Base-by-base conservation (phyloP, 106 monocot species). In the Allium sativum region DNA sequence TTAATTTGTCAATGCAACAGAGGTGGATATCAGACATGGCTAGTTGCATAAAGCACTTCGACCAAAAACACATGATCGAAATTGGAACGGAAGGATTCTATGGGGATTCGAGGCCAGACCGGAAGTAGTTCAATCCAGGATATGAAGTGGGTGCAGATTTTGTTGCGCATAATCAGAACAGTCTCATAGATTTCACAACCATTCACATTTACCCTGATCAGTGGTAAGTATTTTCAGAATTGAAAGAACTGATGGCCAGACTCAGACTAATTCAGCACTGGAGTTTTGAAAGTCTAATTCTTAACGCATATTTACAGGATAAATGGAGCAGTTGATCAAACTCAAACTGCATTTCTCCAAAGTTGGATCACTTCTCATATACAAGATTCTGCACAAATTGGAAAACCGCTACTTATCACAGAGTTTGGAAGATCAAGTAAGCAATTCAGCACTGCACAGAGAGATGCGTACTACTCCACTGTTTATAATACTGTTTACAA, bases 151-250 rank as follows among this genome's bases (percentile, higher is more conserved):
- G 87, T 31, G 73, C 87, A 0, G 87, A 87, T 48, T 87, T 82
- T 68, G 81, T 87, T 47, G 18, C 76, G 55, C 79, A 82, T 65
- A 69, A 82, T 21, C 70, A 68, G 31, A 64, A 76, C 44, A 51
- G 63, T 16, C 67, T 51, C 0, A 66, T 87, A 21, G 82, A 87
- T 72, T 87, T 87, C 48, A 68, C 85, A 45, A 85, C 85, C 44
- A 78, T 85, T 60, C 85, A 85, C 40, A 73, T 81, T 45, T 87
- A 87, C 61, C 87, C 87, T 16, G 87, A 87, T 59, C 82, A 82
- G 55, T 87, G 87, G 87, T 82, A 82, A 67, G 42, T 55, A 16
- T 6, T n/a, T n/a, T n/a, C n/a, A n/a, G n/a, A n/a, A n/a, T n/a
- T n/a, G n/a, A n/a, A n/a, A 14, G 14, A 4, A 9, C 6, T 40